Evolutionary conservation across 176 grass and related monocot genomes (phyloP).

Genomic region (Hsuehochloa calcarea): DNA sequence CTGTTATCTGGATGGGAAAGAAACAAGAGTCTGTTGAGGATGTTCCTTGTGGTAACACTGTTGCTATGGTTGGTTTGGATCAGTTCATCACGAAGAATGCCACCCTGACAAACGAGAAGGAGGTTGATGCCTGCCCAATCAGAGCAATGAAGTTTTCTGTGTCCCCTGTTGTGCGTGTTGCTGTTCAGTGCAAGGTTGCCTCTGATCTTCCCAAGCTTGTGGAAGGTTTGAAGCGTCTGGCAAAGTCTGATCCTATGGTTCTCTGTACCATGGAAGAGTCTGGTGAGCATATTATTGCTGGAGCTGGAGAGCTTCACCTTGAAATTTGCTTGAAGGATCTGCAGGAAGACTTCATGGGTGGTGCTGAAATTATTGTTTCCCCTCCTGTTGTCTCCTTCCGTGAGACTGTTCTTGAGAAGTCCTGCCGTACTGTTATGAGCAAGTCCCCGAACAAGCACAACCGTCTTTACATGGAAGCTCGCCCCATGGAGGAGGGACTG

Average conservation of each 20-base stretch:
- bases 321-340: conserved; percentile 80
- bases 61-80: conserved; percentile 79
- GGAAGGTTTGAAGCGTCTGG: conserved; percentile 77
- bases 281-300: conserved; percentile 85
- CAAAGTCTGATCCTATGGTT: conserved; percentile 87
- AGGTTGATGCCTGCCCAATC: conserved; percentile 66
- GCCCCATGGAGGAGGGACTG: conserved; percentile 64
- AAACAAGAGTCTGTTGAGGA: conserved; percentile 83
- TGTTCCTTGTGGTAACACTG: conserved; percentile 84
- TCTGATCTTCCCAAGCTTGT: conserved; percentile 85
- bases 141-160: conserved; percentile 90
- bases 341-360: conserved; percentile 87
- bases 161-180: conserved; percentile 81
- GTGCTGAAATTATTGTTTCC: conserved; percentile 72
- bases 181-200: conserved; percentile 74
- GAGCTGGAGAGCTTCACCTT: conserved; percentile 81
- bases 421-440: conserved; percentile 74
- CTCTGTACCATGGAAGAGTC: conserved; percentile 73
- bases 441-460: conserved; percentile 94
- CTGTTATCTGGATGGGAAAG: conserved; percentile 95
- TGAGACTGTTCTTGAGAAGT: conserved; percentile 85
- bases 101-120: conserved; percentile 74
- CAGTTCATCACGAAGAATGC: conserved; percentile 89
- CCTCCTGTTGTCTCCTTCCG: conserved; percentile 85
- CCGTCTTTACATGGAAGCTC: conserved; percentile 84